phyloP scores from a whole-genome alignment of 805 yeast genomes.

The Starmerella bombi region DNA sequence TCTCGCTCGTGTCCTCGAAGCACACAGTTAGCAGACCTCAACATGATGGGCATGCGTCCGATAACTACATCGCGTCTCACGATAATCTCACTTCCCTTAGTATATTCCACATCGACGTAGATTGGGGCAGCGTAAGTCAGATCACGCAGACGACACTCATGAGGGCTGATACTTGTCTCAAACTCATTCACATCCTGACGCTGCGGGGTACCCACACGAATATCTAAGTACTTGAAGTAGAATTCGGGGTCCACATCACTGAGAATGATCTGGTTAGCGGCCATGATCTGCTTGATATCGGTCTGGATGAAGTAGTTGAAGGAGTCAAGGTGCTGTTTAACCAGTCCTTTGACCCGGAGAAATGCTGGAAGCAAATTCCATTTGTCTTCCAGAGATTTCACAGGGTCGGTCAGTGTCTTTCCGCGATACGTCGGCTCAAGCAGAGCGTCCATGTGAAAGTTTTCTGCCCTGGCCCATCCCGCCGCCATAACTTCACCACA shows the following conservation, averaged over 20 bases:
- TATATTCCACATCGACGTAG: slow-evolving; percentile 92
- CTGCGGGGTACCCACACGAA: slow-evolving; percentile 59
- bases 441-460: slow-evolving; percentile 43
- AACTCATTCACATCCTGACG: slow-evolving; percentile 28
- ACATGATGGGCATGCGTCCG: slow-evolving; percentile 98
- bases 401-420: slow-evolving; percentile 70
- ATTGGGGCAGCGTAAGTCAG: slow-evolving; percentile 91
- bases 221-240: slow-evolving; percentile 82
- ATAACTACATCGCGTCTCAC: slow-evolving; percentile 83
- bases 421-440: slow-evolving; percentile 76
- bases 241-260: slow-evolving; percentile 97
- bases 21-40: slow-evolving; percentile 83
- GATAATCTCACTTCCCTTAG: slow-evolving; percentile 85
- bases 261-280: slow-evolving; percentile 76
- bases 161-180: slow-evolving; percentile 43
- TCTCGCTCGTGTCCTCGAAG: slow-evolving; percentile 58
- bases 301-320: slow-evolving; percentile 90
- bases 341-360: slow-evolving; percentile 86
- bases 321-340: slow-evolving; percentile 96
- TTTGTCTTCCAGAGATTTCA: slow-evolving; percentile 85
- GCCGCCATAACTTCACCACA: too few relatives aligned
- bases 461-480: too few relatives aligned
- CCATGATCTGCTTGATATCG: slow-evolving; percentile 81
- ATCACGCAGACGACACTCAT: slow-evolving; percentile 89
- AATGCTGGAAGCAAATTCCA: slow-evolving; percentile 97